Evolutionary conservation across 345 rosid species (phyloP).

Genomic region (Dipteronia dyeriana): DNA sequence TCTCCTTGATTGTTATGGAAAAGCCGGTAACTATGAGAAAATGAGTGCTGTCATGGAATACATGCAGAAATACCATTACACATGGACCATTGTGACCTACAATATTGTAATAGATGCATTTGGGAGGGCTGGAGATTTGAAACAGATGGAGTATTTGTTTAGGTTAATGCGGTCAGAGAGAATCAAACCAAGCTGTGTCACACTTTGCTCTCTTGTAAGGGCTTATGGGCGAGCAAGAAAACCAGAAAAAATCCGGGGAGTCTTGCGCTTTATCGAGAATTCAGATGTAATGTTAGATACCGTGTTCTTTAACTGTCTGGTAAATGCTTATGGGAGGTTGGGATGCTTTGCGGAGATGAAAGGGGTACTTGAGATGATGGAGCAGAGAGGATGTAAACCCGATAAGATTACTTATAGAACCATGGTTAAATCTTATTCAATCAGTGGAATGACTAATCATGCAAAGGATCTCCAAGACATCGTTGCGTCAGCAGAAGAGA

Average conservation of each 20-base stretch:
- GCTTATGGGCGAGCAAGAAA: constrained; percentile 75
- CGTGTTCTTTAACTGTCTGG: constrained; percentile 82
- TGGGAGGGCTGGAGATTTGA: constrained; percentile 81
- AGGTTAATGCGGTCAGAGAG: constrained; percentile 83
- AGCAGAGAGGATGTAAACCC: constrained; percentile 66
- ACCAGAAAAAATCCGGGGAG: constrained; percentile 67
- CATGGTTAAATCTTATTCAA: constrained; percentile 76
- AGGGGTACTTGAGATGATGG: constrained; percentile 74
- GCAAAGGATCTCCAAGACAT: constrained; percentile 58
- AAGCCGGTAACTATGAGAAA: constrained; percentile 70
- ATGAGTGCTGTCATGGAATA: constrained; percentile 94
- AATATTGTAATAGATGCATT: constrained; percentile 88
- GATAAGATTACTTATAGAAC: constrained; percentile 81
- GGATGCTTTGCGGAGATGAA: constrained; percentile 88
- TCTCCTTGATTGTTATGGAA: constrained; percentile 84
- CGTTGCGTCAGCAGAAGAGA: constrained; percentile 39
- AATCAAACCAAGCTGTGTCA: constrained; percentile 81
- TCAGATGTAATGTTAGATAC: constrained; percentile 71
- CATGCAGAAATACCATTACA: constrained; percentile 89
- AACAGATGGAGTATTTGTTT: constrained; percentile 88
- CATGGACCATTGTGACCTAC: constrained; percentile 95
- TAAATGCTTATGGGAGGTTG: constrained; percentile 90
- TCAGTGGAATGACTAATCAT: constrained; percentile 62
- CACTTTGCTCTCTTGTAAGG: constrained; percentile 82
- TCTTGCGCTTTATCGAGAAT: constrained; percentile 75